Base-by-base conservation (phyloP, 768 basidiomycete genomes). In the Leccinum variicolor region DNA sequence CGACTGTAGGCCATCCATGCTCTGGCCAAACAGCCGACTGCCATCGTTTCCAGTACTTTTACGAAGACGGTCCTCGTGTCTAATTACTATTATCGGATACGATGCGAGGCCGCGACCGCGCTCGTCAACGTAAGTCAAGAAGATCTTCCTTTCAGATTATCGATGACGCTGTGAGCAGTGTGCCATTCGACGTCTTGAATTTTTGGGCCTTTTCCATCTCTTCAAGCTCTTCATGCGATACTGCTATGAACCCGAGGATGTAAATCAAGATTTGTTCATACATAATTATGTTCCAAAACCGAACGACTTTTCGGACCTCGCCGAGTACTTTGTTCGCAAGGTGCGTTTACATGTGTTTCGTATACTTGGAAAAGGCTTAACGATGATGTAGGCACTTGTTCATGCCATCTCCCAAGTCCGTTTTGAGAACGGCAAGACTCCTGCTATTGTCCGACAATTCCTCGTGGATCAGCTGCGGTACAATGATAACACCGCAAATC, bases 241-340 rank as follows among this genome's bases (percentile, higher is more conserved):
- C 66, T 97, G 89, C 62, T 96, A 94, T 68, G 91, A 94, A 21
- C 90, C 92, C 0, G 86, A 91, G 68, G 90, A 93, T 61, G 73
- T 79, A 17, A 86, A 83, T 58, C 89, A 91, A 68, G 91, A 94
- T 67, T 78, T 94, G 6, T 95, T 96, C 71, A 79, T 78, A 7
- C 90, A 94, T 69, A 89, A 85, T 41, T 94, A 91, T 70, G 90
- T 95, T n/a, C 95, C 95, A 2, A 87, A 91, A 64, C 92, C 95
- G 15, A 98, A 98, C 68, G 89, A 97, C 64, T 98, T 98, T 71
- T 84, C 87, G 55, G 92, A 97, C 64, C 75, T 97, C 29, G 75
- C 93, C 0, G 92, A 97, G 63, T 98, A 98, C 70, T 95, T 97
- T 65, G 90, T 98, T 26, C 89, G 92, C 63, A 96, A 96, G 84